Conservation (phyloP, 768 basidiomycete genomes). For the Psilocybe tampanensis region DNA sequence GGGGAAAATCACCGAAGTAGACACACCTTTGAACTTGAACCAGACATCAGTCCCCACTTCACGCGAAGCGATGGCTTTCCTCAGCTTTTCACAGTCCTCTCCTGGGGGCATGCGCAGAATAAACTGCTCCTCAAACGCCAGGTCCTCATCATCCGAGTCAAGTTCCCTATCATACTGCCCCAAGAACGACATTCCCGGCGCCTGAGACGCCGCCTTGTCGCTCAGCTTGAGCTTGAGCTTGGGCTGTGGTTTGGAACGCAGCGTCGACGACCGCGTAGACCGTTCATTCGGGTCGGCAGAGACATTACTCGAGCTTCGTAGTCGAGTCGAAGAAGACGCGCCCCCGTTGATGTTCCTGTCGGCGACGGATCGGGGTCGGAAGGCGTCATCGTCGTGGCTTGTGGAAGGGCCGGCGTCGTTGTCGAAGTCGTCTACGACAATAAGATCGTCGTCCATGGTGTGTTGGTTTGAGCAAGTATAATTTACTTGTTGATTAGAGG, state of each 20-base stretch:
- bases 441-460: constrained; percentile 60
- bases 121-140: constrained; percentile 97
- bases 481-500: background rate
- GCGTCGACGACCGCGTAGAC: constrained; percentile 57
- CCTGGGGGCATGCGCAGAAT: constrained; percentile 87
- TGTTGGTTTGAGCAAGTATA: background rate
- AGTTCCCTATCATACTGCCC: constrained; percentile 93
- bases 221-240: constrained; percentile 89
- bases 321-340: constrained; percentile 29
- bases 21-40: constrained; percentile 96
- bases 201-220: constrained; percentile 78
- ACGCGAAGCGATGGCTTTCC: constrained; percentile 79
- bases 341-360: constrained; percentile 23
- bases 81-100: constrained; percentile 76
- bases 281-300: constrained; percentile 45
- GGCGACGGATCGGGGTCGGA: constrained; percentile 26
- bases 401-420: constrained; percentile 40
- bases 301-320: constrained; percentile 34
- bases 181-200: constrained; percentile 85
- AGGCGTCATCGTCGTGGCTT: constrained; percentile 14
- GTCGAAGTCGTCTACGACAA: constrained; percentile 63
- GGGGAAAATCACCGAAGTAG: background rate
- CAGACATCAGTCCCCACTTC: constrained; percentile 85
- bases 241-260: constrained; percentile 56
- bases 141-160: constrained; percentile 93